Conservation (phyloP, 768 basidiomycete genomes). For the Cubamyces lactineus region DNA sequence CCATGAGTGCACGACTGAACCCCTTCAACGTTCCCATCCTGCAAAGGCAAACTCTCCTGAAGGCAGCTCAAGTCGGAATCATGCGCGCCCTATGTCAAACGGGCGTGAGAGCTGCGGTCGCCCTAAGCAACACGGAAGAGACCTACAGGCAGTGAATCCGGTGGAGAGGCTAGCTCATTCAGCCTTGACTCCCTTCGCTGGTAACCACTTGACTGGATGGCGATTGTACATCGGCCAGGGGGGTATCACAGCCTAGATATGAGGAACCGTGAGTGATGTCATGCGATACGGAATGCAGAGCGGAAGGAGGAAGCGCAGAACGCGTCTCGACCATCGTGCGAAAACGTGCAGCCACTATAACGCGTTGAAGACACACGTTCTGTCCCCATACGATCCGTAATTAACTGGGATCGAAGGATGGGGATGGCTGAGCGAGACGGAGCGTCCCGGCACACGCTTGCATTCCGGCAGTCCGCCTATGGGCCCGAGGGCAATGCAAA, state of each 20-base stretch:
- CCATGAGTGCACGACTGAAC: not conserved
- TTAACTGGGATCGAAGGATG: too few species aligned
- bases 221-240: constrained; percentile 71
- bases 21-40: not conserved
- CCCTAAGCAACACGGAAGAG: not conserved
- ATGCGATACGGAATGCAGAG: constrained; percentile 2
- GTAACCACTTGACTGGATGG: constrained; percentile 66
- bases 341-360: not conserved
- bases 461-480: not conserved
- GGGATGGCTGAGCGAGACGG: too few species aligned
- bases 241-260: constrained; percentile 58
- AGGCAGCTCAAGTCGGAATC: too few species aligned
- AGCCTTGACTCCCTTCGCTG: constrained; percentile 39
- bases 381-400: too few species aligned
- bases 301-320: not conserved
- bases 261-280: constrained; percentile 11
- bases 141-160: not conserved
- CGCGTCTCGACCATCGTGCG: not conserved
- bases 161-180: not conserved
- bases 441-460: not conserved
- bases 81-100: not conserved
- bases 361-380: not conserved
- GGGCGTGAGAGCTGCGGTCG: constrained; percentile 10
- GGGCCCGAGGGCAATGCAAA: not conserved
- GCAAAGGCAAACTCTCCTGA: not conserved